These are phyloP conservation scores for Poa pratensis DNA, from an alignment of 176 grass and related monocot species.

Conservation along the genomic window DNA sequence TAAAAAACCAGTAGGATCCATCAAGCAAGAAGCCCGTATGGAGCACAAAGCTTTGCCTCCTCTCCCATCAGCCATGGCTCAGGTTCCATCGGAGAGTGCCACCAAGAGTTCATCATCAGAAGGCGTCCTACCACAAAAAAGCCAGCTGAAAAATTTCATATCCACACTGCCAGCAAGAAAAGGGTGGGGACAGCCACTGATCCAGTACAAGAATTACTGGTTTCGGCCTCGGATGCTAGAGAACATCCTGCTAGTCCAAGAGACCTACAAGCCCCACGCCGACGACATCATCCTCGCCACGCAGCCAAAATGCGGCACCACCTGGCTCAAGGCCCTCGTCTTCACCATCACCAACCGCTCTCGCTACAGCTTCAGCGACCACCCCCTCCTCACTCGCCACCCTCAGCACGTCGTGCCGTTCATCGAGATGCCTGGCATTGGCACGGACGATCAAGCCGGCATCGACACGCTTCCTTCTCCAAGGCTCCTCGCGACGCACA, in stretches of 20 bases:
- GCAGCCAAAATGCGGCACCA: constrained; percentile 1
- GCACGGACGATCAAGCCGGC: not conserved
- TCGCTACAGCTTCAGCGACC: not conserved
- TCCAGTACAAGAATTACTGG: constrained; percentile 6
- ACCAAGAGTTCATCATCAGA: not conserved
- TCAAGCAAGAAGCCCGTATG: not conserved
- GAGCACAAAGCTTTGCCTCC: not conserved
- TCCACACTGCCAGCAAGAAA: not conserved
- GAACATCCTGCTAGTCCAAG: not conserved
- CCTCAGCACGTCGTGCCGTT: not conserved
- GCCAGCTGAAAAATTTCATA: not conserved
- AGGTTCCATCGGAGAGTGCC: not conserved
- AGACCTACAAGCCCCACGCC: not conserved
- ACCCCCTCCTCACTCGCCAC: not conserved
- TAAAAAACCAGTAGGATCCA: not conserved
- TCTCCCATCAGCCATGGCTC: not conserved
- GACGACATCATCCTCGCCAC: constrained; percentile 11
- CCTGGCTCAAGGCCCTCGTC: constrained; percentile 11
- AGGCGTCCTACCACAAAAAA: not conserved
- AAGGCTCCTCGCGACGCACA: constrained; percentile 6
- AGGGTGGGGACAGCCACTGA: not conserved
- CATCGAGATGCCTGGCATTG: not conserved
- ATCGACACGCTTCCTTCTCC: not conserved
- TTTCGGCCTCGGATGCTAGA: not conserved
- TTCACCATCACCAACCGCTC: constrained; percentile 11